Base-by-base conservation (phyloP, 2,329 filamentous ascomycete genomes). In the Coniochaeta ligniaria region DNA sequence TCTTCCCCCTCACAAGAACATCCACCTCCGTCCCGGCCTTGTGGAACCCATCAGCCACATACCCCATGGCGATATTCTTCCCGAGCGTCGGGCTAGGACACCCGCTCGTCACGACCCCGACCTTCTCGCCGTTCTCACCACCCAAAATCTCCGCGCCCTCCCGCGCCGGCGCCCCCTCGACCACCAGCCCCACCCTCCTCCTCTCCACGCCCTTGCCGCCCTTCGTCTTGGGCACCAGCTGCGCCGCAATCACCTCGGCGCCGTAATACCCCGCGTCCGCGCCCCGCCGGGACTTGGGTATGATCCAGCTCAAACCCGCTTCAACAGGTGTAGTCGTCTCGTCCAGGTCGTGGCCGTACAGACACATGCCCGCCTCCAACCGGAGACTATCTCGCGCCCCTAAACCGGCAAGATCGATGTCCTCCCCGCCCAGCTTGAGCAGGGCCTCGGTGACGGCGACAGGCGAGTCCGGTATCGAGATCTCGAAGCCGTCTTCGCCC, bases 281-380 rank as follows among this genome's bases (percentile, higher is more conserved):
- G 24, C 83, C 77, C 59, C 88, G 88, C 20, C 94, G 86, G 60
- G 88, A 85, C 71, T 92, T 92, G 65, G 90, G 88, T 62, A 99
- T 87, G 70, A 97, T 84, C 94, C 95, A 99, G 65, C 73, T 71
- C 35, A 86, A 78, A 16, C 74, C 78, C 35, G 75, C 83, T 74
- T 86, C 83, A 64, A 82, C 81, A 17, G 83, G 83, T 17, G 83
- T 85, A 20, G 81, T 85, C n/a, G 75, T 74, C 71, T 96, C 94
- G 72, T 96, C 87, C 41, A 99, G 84, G 74, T 99, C 95, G 76
- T 98, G 92, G n/a, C 95, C 95, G 77, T 99, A 99, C n/a, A 99
- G 83, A 75, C 95, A 99, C 94, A 99, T 96, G 63, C 95, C 95
- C 0, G 95, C 95, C 78, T 99, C 95, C 33, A 99, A 86, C 55